Conservation (phyloP, 176 grass and related monocot species). For the Miscanthus lutarioriparius region DNA sequence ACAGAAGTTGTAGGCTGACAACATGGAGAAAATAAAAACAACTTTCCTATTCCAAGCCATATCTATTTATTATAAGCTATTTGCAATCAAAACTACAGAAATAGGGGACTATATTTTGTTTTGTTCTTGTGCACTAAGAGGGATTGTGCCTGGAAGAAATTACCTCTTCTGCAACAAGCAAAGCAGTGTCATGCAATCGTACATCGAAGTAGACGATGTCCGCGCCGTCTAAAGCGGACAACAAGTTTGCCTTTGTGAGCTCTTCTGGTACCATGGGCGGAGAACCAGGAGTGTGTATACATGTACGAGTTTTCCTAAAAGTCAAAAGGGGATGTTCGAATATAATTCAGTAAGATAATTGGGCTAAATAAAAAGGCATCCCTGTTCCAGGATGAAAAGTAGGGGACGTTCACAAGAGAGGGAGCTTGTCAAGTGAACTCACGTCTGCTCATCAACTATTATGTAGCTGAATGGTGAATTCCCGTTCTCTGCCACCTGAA, state of each 20-base stretch:
- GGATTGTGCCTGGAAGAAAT: conserved; percentile 27
- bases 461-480: conserved; percentile 95
- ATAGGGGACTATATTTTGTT: not conserved
- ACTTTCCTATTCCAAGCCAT: not conserved
- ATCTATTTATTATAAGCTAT: not conserved
- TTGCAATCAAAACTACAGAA: not conserved
- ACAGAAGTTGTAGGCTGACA: not conserved
- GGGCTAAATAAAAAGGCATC: not conserved
- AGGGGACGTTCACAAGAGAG: not conserved
- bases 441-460: conserved; percentile 96
- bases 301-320: conserved; percentile 96
- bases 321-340: not conserved
- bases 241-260: conserved; percentile 60
- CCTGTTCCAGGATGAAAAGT: not conserved
- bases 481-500: conserved; percentile 66
- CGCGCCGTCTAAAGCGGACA: conserved; percentile 47
- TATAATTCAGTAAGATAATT: not conserved
- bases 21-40: not conserved
- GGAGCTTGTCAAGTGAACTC: not conserved
- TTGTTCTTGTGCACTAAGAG: not conserved
- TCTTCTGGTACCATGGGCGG: conserved; percentile 81
- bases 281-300: conserved; percentile 89
- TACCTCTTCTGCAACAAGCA: conserved; percentile 96
- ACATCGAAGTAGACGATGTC: conserved; percentile 85
- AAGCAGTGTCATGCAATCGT: conserved; percentile 77